phyloP scores from a whole-genome alignment of 225 moss, liverwort and hornwort genomes.

The Asterella californica region DNA sequence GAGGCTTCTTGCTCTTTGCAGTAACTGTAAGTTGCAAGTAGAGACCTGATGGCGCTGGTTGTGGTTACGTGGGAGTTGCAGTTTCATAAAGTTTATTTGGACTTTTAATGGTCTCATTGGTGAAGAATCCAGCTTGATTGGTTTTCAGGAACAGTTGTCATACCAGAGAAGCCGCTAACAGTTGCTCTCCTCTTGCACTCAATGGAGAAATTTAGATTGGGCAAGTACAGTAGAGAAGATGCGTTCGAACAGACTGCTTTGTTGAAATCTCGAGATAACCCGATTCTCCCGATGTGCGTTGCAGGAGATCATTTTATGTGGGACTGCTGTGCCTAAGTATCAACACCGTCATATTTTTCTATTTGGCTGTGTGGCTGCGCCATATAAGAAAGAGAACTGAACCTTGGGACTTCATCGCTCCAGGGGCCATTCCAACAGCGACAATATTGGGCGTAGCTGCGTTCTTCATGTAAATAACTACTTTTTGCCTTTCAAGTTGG shows the following conservation, averaged over 20 bases:
- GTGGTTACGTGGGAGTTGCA: no score
- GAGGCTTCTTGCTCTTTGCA: no score
- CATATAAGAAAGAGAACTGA: conserved; percentile 74
- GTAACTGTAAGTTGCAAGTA: no score
- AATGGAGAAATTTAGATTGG: not conserved
- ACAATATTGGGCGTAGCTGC: conserved; percentile 75
- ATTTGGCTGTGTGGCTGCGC: conserved; percentile 83
- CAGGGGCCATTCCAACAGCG: conserved; percentile 87
- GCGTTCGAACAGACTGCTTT: not conserved
- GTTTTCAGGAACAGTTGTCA: no score
- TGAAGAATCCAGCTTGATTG: no score
- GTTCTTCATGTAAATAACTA: conserved; percentile 59
- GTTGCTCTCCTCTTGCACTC: no score
- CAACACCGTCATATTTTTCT: conserved; percentile 76
- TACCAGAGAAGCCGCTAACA: no score
- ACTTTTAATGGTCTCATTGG: no score
- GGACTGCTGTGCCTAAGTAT: conserved; percentile 68
- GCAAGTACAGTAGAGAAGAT: not conserved
- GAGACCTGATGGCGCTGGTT: no score
- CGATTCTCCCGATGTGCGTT: conserved; percentile 9
- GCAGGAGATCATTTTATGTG: conserved; percentile 75
- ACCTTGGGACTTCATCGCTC: conserved; percentile 81
- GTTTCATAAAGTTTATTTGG: no score
- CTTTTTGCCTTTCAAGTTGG: not conserved
- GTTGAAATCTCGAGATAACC: not conserved